phyloP scores from a whole-genome alignment of 2,329 filamentous ascomycete species.

The Alternaria brassicicola region DNA sequence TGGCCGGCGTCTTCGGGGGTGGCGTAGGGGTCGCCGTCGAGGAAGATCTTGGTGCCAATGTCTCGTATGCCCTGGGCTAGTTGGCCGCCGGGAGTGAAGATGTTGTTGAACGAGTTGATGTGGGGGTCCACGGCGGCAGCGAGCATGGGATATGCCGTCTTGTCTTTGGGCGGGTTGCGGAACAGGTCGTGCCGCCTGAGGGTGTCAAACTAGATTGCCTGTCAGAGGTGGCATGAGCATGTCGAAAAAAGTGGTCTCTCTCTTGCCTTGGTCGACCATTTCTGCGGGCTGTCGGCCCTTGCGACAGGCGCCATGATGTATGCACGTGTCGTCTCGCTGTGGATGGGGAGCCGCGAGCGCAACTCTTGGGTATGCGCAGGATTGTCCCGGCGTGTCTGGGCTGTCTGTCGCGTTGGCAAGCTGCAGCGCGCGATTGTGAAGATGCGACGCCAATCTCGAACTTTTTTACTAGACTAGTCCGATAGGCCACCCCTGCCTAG shows the following conservation, averaged over 20 bases:
- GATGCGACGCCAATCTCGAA: constrained; percentile 13
- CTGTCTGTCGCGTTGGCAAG: constrained; percentile 4
- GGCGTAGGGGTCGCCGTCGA: constrained; percentile 72
- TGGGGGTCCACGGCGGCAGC: constrained; percentile 88
- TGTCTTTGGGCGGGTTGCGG: constrained; percentile 83
- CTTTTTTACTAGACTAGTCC: constrained; percentile 19
- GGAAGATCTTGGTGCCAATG: constrained; percentile 85
- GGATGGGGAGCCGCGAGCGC: neutral
- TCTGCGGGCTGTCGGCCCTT: constrained; percentile 51
- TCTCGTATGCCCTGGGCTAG: constrained; percentile 80
- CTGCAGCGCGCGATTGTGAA: constrained; percentile 6
- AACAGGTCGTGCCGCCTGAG: constrained; percentile 88
- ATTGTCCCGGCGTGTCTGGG: neutral
- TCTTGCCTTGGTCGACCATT: constrained; percentile 73
- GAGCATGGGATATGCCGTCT: constrained; percentile 84
- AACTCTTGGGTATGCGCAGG: constrained; percentile 4
- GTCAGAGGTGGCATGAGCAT: neutral
- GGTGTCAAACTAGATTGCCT: constrained; percentile 68
- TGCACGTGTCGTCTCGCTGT: neutral
- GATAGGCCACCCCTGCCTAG: constrained; percentile 24
- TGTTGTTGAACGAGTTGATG: constrained; percentile 91
- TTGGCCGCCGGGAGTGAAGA: constrained; percentile 76
- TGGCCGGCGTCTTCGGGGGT: constrained; percentile 61
- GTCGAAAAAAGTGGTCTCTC: neutral
- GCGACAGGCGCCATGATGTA: constrained; percentile 39